A percentile compares a stretch with the other conserved stretches of the same genome.
Evolutionary conservation across 345 rosid species (phyloP).

Genomic region (Abelmoschus esculentus): DNA sequence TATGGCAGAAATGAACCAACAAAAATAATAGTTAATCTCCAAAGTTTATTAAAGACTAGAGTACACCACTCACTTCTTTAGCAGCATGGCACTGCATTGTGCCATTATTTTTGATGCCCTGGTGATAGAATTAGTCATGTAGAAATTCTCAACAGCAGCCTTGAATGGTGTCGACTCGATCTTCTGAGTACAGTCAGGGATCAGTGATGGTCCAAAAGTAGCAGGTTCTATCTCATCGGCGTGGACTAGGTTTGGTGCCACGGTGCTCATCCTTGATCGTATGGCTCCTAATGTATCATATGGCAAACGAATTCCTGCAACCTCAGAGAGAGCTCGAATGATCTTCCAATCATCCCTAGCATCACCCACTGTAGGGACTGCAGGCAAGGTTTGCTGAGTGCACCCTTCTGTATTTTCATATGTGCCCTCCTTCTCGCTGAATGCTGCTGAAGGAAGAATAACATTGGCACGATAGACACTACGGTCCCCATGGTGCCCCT

Average conservation of each 20-base stretch:
- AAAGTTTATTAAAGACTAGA: constrained; percentile 23
- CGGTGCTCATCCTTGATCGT: constrained; percentile 60
- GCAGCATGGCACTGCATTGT: constrained; percentile 74
- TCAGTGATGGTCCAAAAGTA: constrained; percentile 56
- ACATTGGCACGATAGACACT: constrained; percentile 86
- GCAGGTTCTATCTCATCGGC: constrained; percentile 77
- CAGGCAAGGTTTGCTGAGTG: constrained; percentile 80
- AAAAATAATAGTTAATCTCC: constrained; percentile 7
- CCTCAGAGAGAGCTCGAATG: constrained; percentile 83
- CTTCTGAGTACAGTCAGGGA: constrained; percentile 37
- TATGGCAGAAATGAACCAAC: neutral
- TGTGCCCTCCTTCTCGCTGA: constrained; percentile 91
- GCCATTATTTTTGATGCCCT: constrained; percentile 99
- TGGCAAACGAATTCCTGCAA: constrained; percentile 64
- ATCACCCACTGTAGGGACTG: constrained; percentile 97
- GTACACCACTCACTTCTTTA: constrained; percentile 50
- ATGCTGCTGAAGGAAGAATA: constrained; percentile 87
- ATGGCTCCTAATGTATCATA: constrained; percentile 62
- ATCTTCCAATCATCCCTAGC: constrained; percentile 99
- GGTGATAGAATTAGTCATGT: constrained; percentile 90
- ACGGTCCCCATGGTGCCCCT: constrained; percentile 93
- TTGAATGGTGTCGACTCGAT: constrained; percentile 52
- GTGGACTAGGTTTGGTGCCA: constrained; percentile 78
- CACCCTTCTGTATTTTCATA: constrained; percentile 95
- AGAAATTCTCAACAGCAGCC: constrained; percentile 63